Conservation (phyloP, 163 green algal genomes). For the Scenedesmus sp. region DNA sequence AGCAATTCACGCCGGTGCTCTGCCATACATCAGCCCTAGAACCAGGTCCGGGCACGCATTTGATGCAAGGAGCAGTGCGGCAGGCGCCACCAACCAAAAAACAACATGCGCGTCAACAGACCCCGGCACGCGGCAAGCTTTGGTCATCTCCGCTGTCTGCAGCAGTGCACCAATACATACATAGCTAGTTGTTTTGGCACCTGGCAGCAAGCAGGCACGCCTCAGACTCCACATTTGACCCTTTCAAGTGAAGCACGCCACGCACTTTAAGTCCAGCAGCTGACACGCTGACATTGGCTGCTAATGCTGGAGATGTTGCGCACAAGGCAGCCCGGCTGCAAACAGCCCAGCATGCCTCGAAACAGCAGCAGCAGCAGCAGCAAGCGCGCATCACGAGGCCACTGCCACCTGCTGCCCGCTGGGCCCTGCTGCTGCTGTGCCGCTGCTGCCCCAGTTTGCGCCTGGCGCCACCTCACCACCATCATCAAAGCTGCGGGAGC, state of each 20-base stretch:
- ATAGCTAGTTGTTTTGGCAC: too few relatives aligned
- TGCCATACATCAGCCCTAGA: background rate
- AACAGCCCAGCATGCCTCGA: background rate
- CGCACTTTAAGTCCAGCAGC: too few relatives aligned
- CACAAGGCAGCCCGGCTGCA: background rate
- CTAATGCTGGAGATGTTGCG: too few relatives aligned
- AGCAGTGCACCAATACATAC: too few relatives aligned
- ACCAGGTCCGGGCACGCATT: background rate
- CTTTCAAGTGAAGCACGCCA: too few relatives aligned
- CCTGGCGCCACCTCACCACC: background rate
- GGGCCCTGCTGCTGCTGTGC: background rate
- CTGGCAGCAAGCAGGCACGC: too few relatives aligned
- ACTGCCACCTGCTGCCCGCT: constrained; percentile 3
- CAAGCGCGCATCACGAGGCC: background rate
- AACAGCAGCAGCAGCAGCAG: background rate
- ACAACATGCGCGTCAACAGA: too few relatives aligned
- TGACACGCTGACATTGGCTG: too few relatives aligned
- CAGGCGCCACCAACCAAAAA: background rate
- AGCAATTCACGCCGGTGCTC: background rate
- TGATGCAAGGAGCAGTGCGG: background rate
- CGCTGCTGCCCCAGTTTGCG: constrained; percentile 12
- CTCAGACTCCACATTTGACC: too few relatives aligned
- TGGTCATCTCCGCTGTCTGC: background rate
- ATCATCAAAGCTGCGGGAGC: background rate
- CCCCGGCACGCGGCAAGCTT: background rate